Evolutionary conservation across 768 basidiomycete species (phyloP).

Genomic region (Clathrus columnatus): DNA sequence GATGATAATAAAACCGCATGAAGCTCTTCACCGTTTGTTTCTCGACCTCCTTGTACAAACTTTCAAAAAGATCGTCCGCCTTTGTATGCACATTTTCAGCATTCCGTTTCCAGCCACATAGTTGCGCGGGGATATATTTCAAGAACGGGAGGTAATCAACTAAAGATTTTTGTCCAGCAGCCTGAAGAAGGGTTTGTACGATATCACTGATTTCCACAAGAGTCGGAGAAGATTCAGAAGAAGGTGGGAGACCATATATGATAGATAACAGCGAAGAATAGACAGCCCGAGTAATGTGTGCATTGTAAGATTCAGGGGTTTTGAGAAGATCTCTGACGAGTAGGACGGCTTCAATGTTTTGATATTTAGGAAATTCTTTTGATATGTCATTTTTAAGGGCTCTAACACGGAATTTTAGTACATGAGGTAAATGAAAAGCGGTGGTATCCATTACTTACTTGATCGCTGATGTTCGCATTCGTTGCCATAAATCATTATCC

Average conservation of each 20-base stretch:
- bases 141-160: background rate
- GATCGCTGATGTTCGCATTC: too few relatives aligned
- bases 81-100: background rate
- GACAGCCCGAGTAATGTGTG: background rate
- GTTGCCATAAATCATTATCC: constrained; percentile 18
- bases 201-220: background rate
- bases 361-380: constrained; percentile 19
- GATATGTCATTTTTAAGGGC: constrained; percentile 22
- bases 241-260: background rate
- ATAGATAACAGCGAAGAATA: background rate
- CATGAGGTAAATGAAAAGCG: constrained; percentile 26
- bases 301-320: constrained; percentile 15
- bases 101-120: background rate
- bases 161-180: background rate
- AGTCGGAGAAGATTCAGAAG: background rate
- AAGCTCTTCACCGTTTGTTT: background rate
- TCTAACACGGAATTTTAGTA: constrained; percentile 27
- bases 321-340: constrained; percentile 22
- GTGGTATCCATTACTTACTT: too few relatives aligned
- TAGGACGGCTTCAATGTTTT: constrained; percentile 24
- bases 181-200: background rate
- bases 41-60: background rate
- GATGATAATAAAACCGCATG: too few relatives aligned
- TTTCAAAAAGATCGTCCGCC: background rate
- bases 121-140: background rate